Evolutionary conservation across 164 flowering plant genomes (phyloP).

Genomic region (Piper betle): DNA sequence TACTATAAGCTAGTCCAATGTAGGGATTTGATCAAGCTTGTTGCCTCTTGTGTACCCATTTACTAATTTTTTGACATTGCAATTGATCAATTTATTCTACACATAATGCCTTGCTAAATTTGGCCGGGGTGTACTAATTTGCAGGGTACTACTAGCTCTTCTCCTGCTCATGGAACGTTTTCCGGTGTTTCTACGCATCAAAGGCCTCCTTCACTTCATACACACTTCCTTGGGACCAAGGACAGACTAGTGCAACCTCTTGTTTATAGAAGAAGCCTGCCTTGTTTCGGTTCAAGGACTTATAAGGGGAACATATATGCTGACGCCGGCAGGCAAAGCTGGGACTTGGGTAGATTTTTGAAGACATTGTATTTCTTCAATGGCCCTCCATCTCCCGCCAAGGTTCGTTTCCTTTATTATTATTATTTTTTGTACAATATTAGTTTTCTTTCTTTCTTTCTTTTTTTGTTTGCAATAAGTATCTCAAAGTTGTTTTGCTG

Average conservation of each 20-base stretch:
- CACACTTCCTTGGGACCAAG: constrained; percentile 43
- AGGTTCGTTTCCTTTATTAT: constrained; percentile 28
- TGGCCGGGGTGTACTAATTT: constrained; percentile 1
- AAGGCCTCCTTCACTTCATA: constrained; percentile 21
- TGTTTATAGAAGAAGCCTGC: constrained; percentile 9
- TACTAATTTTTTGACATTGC: too few relatives aligned
- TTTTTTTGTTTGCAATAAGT: too few relatives aligned
- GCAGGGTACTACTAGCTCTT: constrained; percentile 31
- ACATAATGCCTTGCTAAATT: too few relatives aligned
- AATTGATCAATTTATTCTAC: too few relatives aligned
- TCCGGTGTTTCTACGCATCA: constrained; percentile 19
- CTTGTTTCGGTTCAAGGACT: constrained; percentile 17
- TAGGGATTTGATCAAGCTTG: too few relatives aligned
- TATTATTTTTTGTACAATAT: too few relatives aligned
- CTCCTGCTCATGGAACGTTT: constrained; percentile 20
- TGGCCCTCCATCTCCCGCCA: constrained; percentile 83
- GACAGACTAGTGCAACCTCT: constrained; percentile 16
- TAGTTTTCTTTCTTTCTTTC: too few relatives aligned
- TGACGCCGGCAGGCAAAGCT: constrained; percentile 42
- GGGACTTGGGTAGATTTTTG: constrained; percentile 90
- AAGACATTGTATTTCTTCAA: constrained; percentile 77
- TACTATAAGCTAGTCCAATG: too few relatives aligned
- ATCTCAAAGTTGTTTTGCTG: neutral
- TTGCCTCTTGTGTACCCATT: too few relatives aligned
- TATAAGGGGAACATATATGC: constrained; percentile 27